Evolutionary conservation across 2,329 filamentous ascomycete species (phyloP).

Genomic region (Penicillium sp.): DNA sequence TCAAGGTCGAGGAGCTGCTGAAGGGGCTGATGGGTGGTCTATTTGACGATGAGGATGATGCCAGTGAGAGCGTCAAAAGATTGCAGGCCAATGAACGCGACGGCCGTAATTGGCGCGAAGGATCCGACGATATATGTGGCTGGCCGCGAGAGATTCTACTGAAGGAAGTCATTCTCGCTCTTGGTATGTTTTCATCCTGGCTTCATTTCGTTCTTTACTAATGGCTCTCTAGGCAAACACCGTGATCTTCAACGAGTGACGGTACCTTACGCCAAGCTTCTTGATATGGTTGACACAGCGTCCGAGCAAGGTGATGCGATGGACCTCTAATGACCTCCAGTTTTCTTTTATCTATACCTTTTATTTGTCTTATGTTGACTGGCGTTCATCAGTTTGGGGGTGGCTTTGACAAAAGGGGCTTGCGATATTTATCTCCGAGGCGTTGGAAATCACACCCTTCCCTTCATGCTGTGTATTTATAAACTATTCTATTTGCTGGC

Average conservation of each 20-base stretch:
- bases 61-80: slow-evolving; percentile 38
- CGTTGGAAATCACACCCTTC: slow-evolving; percentile 5
- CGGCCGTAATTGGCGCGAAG: slow-evolving; percentile 47
- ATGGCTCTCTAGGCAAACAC: slow-evolving; percentile 74
- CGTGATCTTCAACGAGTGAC: slow-evolving; percentile 90
- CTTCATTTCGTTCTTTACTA: slow-evolving; percentile 4
- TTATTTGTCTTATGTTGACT: background rate
- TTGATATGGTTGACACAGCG: slow-evolving; percentile 56
- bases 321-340: slow-evolving; percentile 31
- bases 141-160: slow-evolving; percentile 87
- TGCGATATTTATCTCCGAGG: slow-evolving; percentile 11
- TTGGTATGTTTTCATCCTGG: slow-evolving; percentile 63
- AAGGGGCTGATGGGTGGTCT: slow-evolving; percentile 76
- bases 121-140: slow-evolving; percentile 75
- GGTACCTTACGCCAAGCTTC: slow-evolving; percentile 88
- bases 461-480: slow-evolving; percentile 14
- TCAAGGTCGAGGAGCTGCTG: slow-evolving; percentile 91
- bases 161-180: slow-evolving; percentile 86
- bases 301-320: slow-evolving; percentile 37
- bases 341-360: slow-evolving; percentile 6
- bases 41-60: slow-evolving; percentile 57
- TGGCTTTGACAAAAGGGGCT: slow-evolving; percentile 7
- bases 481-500: background rate
- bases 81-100: slow-evolving; percentile 40
- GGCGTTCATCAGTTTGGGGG: slow-evolving; percentile 25